A percentile compares a stretch with the other conserved stretches of the same genome.
Conservation (phyloP, 371 early-diverging fungal species). For the Mucor irregularis region DNA sequence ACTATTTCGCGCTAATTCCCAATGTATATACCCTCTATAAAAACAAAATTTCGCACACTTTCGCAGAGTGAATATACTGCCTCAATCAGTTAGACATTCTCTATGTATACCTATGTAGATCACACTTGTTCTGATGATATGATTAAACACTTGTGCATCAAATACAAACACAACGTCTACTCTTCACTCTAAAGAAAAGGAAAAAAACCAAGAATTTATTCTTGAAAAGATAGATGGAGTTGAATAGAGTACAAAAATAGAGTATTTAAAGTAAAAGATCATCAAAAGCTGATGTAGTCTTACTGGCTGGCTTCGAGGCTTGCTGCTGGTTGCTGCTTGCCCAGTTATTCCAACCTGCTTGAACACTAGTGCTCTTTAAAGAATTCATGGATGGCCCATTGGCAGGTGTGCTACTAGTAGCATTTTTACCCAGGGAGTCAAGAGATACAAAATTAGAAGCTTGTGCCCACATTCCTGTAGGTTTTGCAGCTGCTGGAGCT, state of each 20-base stretch:
- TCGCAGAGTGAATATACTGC: too few relatives aligned
- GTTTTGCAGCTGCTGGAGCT: background rate
- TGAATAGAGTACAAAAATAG: background rate
- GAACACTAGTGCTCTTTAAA: conserved; percentile 44
- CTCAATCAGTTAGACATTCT: too few relatives aligned
- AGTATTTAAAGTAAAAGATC: conserved; percentile 33
- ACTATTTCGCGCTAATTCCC: too few relatives aligned
- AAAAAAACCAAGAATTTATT: conserved; percentile 58
- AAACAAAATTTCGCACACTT: too few relatives aligned
- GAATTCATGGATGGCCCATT: conserved; percentile 63
- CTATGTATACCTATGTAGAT: too few relatives aligned
- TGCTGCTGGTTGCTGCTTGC: conserved; percentile 23
- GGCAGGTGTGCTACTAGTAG: conserved; percentile 27
- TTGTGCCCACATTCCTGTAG: conserved; percentile 56
- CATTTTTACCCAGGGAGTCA: conserved; percentile 58
- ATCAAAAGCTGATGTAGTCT: conserved; percentile 37
- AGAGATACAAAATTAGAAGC: conserved; percentile 58
- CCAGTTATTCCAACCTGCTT: conserved; percentile 47
- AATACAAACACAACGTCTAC: too few relatives aligned
- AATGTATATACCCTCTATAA: too few relatives aligned
- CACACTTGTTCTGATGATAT: too few relatives aligned
- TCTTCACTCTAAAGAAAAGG: too few relatives aligned
- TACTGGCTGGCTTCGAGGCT: conserved; percentile 15
- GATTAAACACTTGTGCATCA: too few relatives aligned
- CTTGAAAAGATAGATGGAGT: background rate